These are phyloP conservation scores for Podospora pseudocomata DNA, from an alignment of 495 filamentous ascomycete species.

Conservation along the genomic window DNA sequence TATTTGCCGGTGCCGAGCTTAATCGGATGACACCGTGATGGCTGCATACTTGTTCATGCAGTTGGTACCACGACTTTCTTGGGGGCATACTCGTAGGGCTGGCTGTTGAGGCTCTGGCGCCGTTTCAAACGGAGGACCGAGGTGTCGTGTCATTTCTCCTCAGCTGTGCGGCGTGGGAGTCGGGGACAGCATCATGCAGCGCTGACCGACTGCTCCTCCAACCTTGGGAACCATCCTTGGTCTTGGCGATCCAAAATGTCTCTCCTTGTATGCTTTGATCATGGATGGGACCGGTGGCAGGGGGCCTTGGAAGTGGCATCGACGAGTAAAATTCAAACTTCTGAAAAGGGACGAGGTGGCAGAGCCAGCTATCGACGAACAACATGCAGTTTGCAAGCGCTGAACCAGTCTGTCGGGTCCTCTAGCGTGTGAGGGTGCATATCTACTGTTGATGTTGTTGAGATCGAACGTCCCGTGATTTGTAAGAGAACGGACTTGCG, in stretches of 20 bases:
- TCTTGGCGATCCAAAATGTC: neutral
- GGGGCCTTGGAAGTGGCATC: neutral
- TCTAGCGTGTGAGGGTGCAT: neutral
- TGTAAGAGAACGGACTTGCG: neutral
- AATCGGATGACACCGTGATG: slow-evolving; percentile 4
- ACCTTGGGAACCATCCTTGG: neutral
- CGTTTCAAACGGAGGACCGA: neutral
- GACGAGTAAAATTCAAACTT: slow-evolving; percentile 11
- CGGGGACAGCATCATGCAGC: neutral
- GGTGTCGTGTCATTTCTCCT: neutral
- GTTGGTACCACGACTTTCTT: neutral
- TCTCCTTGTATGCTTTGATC: neutral
- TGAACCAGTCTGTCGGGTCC: slow-evolving; percentile 9
- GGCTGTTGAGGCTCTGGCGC: neutral
- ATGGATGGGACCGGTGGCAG: neutral
- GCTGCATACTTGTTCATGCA: neutral
- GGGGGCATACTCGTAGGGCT: neutral
- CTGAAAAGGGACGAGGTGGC: slow-evolving; percentile 4
- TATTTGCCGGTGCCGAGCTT: neutral
- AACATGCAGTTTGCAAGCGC: slow-evolving; percentile 5
- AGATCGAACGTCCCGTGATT: neutral
- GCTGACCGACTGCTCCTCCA: neutral
- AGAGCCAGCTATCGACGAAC: neutral
- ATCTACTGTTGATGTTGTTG: neutral
- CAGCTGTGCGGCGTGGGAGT: neutral